Evolutionary conservation across 2,329 filamentous ascomycete species (phyloP).

Genomic region (Pseudocercospora ulei): DNA sequence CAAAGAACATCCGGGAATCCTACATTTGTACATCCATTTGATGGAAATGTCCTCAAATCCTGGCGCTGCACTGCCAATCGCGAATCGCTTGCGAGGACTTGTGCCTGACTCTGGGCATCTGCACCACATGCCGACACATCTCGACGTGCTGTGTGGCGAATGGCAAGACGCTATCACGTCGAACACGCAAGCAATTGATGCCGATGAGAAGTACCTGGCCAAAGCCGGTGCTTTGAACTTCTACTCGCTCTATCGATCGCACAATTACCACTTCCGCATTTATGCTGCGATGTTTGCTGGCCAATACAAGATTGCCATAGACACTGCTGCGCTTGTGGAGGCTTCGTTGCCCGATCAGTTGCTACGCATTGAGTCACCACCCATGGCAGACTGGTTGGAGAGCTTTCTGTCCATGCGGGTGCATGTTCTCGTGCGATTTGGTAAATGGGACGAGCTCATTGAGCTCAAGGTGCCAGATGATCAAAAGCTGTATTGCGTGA

Average conservation of each 20-base stretch:
- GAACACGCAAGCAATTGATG: slow-evolving; percentile 56
- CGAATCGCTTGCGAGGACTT: slow-evolving; percentile 54
- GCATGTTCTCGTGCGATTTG: slow-evolving; percentile 64
- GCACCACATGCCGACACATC: slow-evolving; percentile 67
- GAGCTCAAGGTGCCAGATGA: slow-evolving; percentile 50
- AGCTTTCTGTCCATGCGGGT: slow-evolving; percentile 57
- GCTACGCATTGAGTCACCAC: slow-evolving; percentile 54
- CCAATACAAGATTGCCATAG: slow-evolving; percentile 52
- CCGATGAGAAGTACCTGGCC: slow-evolving; percentile 57
- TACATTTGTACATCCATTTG: slow-evolving; percentile 68
- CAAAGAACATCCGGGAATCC: slow-evolving; percentile 54
- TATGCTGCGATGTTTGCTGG: slow-evolving; percentile 72
- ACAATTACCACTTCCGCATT: slow-evolving; percentile 65
- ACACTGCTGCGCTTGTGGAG: slow-evolving; percentile 53
- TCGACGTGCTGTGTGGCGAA: slow-evolving; percentile 64
- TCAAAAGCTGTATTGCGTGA: slow-evolving; percentile 54
- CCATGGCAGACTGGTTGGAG: slow-evolving; percentile 73
- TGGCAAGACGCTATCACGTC: slow-evolving; percentile 57
- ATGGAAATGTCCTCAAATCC: slow-evolving; percentile 66
- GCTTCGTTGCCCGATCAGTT: slow-evolving; percentile 53
- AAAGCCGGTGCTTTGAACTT: slow-evolving; percentile 56
- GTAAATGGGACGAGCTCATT: slow-evolving; percentile 57
- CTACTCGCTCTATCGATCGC: slow-evolving; percentile 65
- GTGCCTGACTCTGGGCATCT: slow-evolving; percentile 62
- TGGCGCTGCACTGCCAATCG: slow-evolving; percentile 52